Evolutionary conservation across 331 rosid genomes (phyloP).

Genomic region (Pyrus hybrid): DNA sequence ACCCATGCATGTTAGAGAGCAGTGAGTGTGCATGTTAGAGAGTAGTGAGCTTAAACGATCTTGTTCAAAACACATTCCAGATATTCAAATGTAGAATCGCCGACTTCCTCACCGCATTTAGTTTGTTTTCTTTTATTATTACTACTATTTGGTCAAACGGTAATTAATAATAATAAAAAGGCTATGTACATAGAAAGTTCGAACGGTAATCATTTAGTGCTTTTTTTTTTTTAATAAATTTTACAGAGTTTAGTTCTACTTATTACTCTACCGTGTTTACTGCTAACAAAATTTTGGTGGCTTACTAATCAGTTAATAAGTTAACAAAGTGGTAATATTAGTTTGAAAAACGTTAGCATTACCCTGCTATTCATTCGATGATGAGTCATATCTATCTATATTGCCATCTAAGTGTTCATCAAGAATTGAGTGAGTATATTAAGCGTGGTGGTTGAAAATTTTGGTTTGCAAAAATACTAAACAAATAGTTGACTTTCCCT

Average conservation of each 20-base stretch:
- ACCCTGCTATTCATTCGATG: neutral
- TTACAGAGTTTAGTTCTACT: no score
- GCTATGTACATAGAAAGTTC: no score
- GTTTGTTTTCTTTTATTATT: neutral
- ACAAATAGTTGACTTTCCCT: conserved; percentile 3
- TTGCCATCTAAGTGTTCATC: neutral
- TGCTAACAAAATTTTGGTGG: no score
- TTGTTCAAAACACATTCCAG: neutral
- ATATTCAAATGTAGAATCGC: neutral
- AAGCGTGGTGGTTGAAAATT: neutral
- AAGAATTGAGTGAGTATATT: neutral
- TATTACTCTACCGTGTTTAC: no score
- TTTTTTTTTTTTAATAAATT: no score
- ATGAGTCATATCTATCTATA: no score
- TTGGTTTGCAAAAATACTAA: neutral
- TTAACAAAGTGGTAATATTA: no score
- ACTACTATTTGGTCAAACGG: neutral
- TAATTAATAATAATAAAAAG: no score
- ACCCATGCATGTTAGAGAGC: neutral
- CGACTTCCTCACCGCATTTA: neutral
- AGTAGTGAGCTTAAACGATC: neutral
- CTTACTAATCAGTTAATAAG: neutral
- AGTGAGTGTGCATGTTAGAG: no score
- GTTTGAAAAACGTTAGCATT: neutral
- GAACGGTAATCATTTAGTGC: no score